A percentile compares a stretch with the other conserved stretches of the same genome.
Conservation (phyloP, 78 protist genomes). For the Chrysochromulina parva region DNA sequence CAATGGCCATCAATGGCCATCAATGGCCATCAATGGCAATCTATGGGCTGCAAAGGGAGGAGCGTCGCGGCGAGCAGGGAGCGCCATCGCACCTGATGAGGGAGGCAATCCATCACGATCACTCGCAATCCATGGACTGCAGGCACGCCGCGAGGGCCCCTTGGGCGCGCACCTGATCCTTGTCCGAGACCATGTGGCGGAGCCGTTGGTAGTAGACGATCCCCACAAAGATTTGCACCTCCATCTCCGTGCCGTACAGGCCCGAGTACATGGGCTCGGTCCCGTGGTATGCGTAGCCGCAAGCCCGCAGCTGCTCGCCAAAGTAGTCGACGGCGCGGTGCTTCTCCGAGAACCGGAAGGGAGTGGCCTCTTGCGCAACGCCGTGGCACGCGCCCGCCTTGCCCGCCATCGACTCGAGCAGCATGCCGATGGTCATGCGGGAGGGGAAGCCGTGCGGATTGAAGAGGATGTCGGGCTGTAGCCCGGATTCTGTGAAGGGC, state of each 20-base stretch:
- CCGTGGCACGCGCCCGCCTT: slow-evolving; percentile 92
- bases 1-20: no score
- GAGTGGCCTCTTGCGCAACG: slow-evolving; percentile 86
- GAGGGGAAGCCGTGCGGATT: slow-evolving; percentile 99
- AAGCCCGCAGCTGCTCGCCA: slow-evolving; percentile 82
- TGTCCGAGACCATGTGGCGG: slow-evolving; percentile 98
- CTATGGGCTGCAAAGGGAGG: not conserved
- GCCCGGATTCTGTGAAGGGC: slow-evolving; percentile 96
- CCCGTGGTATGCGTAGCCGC: slow-evolving; percentile 94
- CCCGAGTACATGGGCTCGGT: slow-evolving; percentile 89
- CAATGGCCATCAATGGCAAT: no score
- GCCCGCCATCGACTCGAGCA: slow-evolving; percentile 94
- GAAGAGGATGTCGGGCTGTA: slow-evolving; percentile 87
- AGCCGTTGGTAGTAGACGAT: slow-evolving; percentile 97
- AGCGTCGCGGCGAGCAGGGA: not conserved
- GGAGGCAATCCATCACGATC: no score
- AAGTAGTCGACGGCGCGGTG: slow-evolving; percentile 82
- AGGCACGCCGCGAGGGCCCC: no score
- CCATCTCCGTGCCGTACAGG: slow-evolving; percentile 79
- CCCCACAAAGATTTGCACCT: slow-evolving; percentile 88
- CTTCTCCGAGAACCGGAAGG: slow-evolving; percentile 81
- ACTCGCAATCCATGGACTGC: no score
- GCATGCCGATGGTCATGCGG: slow-evolving; percentile 99
- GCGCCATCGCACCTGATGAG: not conserved
- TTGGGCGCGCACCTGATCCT: slow-evolving; percentile 87